Percentiles rank a stretch among this genome's conserved stretches.
Evolutionary conservation across 2,329 filamentous ascomycete genomes (phyloP).

Genomic region (Thelonectria olida): DNA sequence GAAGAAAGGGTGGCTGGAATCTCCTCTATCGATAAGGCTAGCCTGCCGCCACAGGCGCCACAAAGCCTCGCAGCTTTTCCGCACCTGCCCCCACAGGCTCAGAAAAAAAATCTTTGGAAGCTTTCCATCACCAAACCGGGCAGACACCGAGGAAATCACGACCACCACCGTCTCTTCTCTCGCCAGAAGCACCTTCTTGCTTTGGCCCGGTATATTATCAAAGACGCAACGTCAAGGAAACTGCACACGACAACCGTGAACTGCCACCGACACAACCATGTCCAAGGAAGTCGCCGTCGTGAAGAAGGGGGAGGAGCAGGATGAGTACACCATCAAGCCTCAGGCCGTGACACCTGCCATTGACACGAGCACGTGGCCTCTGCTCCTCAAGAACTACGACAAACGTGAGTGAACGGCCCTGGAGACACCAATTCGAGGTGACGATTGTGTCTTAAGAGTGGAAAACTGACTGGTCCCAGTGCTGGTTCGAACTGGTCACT

Average conservation of each 20-base stretch:
- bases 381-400: conserved; percentile 96
- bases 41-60: conserved; percentile 27
- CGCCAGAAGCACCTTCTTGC: conserved; percentile 37
- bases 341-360: conserved; percentile 80
- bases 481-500: conserved; percentile 92
- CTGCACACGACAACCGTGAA: conserved; percentile 18
- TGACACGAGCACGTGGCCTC: conserved; percentile 90
- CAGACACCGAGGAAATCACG: conserved; percentile 44
- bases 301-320: conserved; percentile 58
- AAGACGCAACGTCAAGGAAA: conserved; percentile 19
- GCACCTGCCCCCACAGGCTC: conserved; percentile 41
- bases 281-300: conserved; percentile 57
- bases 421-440: conserved; percentile 9
- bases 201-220: conserved; percentile 42
- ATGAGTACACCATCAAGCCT: conserved; percentile 91
- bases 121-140: conserved; percentile 42
- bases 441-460: conserved; percentile 19
- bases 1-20: too few species aligned
- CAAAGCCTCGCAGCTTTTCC: conserved; percentile 36
- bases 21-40: too few species aligned
- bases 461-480: conserved; percentile 61
- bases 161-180: conserved; percentile 40
- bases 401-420: conserved; percentile 69
- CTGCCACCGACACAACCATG: conserved; percentile 41
- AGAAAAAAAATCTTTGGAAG: conserved; percentile 47